phyloP scores from a whole-genome alignment of 148 eudicot species.

The Rhododendron williamsianum region DNA sequence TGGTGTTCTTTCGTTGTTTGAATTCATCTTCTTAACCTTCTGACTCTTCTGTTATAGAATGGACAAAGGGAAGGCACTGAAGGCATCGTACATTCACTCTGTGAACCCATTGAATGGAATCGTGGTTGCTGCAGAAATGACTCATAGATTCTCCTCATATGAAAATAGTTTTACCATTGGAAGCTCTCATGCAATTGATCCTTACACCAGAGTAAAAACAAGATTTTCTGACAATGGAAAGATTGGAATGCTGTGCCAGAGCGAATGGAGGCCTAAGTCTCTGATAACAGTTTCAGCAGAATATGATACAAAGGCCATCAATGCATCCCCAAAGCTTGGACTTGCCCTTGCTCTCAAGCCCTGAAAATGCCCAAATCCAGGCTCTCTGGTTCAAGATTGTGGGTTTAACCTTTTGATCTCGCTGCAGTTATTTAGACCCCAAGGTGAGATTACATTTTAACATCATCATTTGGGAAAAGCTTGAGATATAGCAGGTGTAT shows the following conservation, averaged over 20 bases:
- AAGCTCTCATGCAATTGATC: constrained; percentile 56
- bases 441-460: constrained; percentile 11
- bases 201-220: constrained; percentile 50
- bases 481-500: constrained; percentile 13
- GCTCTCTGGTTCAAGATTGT: background rate
- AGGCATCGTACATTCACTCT: constrained; percentile 75
- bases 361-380: constrained; percentile 19
- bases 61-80: constrained; percentile 79
- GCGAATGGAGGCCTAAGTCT: constrained; percentile 91
- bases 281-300: constrained; percentile 64
- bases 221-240: constrained; percentile 60
- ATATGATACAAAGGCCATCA: constrained; percentile 58
- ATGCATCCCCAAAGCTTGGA: constrained; percentile 53
- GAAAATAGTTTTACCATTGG: constrained; percentile 72
- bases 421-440: constrained; percentile 4
- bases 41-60: constrained; percentile 34
- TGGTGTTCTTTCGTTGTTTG: background rate
- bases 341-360: constrained; percentile 82
- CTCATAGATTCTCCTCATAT: constrained; percentile 49
- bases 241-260: constrained; percentile 65
- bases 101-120: constrained; percentile 52
- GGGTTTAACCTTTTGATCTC: background rate
- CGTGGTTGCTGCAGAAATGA: constrained; percentile 90
- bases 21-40: background rate
- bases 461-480: constrained; percentile 5